phyloP scores from a whole-genome alignment of 2,329 filamentous ascomycete species.

The Trichoderma sp. region DNA sequence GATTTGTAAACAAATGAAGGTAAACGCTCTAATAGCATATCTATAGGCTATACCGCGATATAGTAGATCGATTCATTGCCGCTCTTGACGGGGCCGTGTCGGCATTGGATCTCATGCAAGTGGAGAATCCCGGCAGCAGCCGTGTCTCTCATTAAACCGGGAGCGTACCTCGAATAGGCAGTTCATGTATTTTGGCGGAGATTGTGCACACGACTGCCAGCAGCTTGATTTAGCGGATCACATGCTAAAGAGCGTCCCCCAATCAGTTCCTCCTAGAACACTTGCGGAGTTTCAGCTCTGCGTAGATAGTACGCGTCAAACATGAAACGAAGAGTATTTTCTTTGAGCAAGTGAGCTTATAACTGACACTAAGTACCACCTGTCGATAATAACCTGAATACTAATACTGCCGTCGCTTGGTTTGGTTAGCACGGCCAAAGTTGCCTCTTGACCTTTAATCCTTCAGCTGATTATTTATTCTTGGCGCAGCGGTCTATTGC shows the following conservation, averaged over 20 bases:
- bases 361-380: neutral
- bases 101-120: neutral
- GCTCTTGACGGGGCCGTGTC: neutral
- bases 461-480: constrained; percentile 1
- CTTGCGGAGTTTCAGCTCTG: neutral
- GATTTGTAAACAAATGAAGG: neutral
- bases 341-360: neutral
- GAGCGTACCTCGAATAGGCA: neutral
- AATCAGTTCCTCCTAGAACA: neutral
- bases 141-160: neutral
- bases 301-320: neutral
- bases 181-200: neutral
- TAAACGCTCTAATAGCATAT: neutral
- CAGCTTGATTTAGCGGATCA: neutral
- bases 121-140: neutral
- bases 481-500: neutral
- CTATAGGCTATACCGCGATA: neutral
- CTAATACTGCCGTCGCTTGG: neutral
- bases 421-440: neutral
- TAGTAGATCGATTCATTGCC: neutral
- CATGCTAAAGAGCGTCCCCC: neutral
- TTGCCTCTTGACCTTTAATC: neutral
- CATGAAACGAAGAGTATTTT: neutral
- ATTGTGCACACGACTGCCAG: neutral
- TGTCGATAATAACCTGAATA: neutral